Conservation (phyloP, 768 basidiomycete genomes). For the Kockovaella imperatae region DNA sequence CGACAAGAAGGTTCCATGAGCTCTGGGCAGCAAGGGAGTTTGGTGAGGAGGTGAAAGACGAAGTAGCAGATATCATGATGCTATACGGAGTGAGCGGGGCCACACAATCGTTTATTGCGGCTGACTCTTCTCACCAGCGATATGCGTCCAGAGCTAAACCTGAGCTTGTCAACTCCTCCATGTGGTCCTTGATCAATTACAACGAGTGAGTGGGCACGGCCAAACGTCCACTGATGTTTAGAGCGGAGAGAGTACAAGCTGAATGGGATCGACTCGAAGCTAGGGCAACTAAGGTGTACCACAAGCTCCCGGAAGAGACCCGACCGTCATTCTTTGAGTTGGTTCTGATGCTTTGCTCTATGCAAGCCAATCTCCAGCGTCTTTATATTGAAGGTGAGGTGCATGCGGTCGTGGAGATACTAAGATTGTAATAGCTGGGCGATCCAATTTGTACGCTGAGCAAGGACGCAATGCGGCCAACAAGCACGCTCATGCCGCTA, state of each 20-base stretch:
- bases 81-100: conserved; percentile 45
- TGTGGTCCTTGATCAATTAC: conserved; percentile 59
- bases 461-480: conserved; percentile 61
- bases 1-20: conserved; percentile 52
- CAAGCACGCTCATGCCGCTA: conserved; percentile 52
- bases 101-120: conserved; percentile 45
- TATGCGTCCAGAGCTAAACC: conserved; percentile 53
- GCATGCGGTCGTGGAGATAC: not conserved
- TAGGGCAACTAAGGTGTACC: conserved; percentile 54
- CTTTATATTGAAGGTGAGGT: conserved; percentile 52
- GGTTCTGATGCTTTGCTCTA: conserved; percentile 49
- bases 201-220: conserved; percentile 55
- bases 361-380: conserved; percentile 53
- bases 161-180: conserved; percentile 58
- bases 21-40: conserved; percentile 63
- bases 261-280: conserved; percentile 52
- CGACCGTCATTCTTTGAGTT: conserved; percentile 64
- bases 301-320: conserved; percentile 49
- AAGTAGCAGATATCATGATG: conserved; percentile 52
- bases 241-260: conserved; percentile 55
- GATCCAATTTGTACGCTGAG: conserved; percentile 56
- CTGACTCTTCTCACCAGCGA: conserved; percentile 32
- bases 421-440: conserved; percentile 41
- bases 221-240: conserved; percentile 23
- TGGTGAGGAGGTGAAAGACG: conserved; percentile 47